Conservation (phyloP, 2,329 filamentous ascomycete species). For the Leptographium radiaticola region DNA sequence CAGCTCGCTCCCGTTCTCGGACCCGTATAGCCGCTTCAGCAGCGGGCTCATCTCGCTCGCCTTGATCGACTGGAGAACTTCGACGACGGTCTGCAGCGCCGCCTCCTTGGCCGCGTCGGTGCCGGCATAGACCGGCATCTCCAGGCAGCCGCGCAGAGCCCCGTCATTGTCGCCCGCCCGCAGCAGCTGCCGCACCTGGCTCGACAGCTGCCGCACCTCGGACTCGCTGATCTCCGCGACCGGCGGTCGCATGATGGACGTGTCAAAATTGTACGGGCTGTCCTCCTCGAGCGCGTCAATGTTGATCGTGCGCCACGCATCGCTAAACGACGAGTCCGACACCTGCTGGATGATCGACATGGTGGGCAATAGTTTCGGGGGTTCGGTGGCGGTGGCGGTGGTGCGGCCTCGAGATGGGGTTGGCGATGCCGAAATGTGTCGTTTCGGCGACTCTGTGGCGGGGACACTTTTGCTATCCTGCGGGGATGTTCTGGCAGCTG, state of each 20-base stretch:
- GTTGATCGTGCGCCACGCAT: slow-evolving; percentile 80
- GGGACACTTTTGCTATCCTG: too few species aligned
- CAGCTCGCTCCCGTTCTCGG: slow-evolving; percentile 68
- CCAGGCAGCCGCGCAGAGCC: slow-evolving; percentile 69
- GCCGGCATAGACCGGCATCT: slow-evolving; percentile 67
- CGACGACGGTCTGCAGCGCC: slow-evolving; percentile 76
- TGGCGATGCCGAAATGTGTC: neutral
- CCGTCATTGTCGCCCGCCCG: slow-evolving; percentile 79
- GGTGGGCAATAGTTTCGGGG: neutral
- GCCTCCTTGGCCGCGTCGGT: slow-evolving; percentile 54
- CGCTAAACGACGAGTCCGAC: slow-evolving; percentile 44
- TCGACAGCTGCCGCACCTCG: slow-evolving; percentile 64
- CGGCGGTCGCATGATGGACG: slow-evolving; percentile 66
- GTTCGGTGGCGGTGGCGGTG: neutral
- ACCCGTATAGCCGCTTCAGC: slow-evolving; percentile 65
- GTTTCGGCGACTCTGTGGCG: neutral
- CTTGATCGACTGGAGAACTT: slow-evolving; percentile 92
- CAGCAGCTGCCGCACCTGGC: slow-evolving; percentile 77
- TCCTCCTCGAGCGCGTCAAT: slow-evolving; percentile 85
- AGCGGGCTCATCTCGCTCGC: slow-evolving; percentile 90
- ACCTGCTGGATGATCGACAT: slow-evolving; percentile 60
- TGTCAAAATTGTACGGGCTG: slow-evolving; percentile 82
- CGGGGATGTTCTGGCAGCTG: too few species aligned
- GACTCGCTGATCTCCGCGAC: slow-evolving; percentile 61
- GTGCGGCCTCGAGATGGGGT: neutral